Conservation (phyloP, 2,329 filamentous ascomycete genomes). For the Septoria petroselini region DNA sequence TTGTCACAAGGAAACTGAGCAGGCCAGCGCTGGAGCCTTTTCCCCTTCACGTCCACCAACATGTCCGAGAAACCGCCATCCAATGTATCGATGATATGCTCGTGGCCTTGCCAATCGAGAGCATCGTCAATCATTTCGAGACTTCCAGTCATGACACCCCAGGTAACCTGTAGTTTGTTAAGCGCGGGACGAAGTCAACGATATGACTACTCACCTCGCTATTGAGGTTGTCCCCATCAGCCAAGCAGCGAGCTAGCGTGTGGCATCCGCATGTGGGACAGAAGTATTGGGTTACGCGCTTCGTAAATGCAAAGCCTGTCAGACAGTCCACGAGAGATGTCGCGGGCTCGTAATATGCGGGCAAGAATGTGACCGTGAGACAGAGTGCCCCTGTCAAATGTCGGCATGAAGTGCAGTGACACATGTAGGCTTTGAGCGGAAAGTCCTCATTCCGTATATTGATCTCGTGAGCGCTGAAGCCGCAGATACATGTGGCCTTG, state of each 20-base stretch:
- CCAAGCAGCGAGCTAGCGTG: slow-evolving; percentile 26
- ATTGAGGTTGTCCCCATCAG: slow-evolving; percentile 25
- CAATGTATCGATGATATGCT: slow-evolving; percentile 36
- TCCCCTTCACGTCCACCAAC: slow-evolving; percentile 31
- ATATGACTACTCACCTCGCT: slow-evolving; percentile 6
- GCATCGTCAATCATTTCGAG: slow-evolving; percentile 35
- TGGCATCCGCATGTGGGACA: slow-evolving; percentile 53
- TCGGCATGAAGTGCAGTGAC: slow-evolving; percentile 54
- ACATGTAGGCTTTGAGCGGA: slow-evolving; percentile 45
- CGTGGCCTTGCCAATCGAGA: slow-evolving; percentile 36
- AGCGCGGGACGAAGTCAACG: neutral
- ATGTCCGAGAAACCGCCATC: slow-evolving; percentile 42
- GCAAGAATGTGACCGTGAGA: slow-evolving; percentile 44
- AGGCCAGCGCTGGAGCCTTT: slow-evolving; percentile 33
- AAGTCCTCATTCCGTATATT: slow-evolving; percentile 37
- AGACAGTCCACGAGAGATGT: slow-evolving; percentile 37
- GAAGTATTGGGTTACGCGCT: slow-evolving; percentile 44
- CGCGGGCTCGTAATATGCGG: slow-evolving; percentile 35
- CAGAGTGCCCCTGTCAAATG: slow-evolving; percentile 49
- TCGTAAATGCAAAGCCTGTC: slow-evolving; percentile 46
- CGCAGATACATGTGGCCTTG: slow-evolving; percentile 41
- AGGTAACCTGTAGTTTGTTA: slow-evolving; percentile 13
- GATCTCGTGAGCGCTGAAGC: slow-evolving; percentile 37
- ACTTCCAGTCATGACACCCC: slow-evolving; percentile 35
- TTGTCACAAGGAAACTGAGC: slow-evolving; percentile 1